Base-by-base conservation (phyloP, 768 basidiomycete species). In the Boletus speciosus region DNA sequence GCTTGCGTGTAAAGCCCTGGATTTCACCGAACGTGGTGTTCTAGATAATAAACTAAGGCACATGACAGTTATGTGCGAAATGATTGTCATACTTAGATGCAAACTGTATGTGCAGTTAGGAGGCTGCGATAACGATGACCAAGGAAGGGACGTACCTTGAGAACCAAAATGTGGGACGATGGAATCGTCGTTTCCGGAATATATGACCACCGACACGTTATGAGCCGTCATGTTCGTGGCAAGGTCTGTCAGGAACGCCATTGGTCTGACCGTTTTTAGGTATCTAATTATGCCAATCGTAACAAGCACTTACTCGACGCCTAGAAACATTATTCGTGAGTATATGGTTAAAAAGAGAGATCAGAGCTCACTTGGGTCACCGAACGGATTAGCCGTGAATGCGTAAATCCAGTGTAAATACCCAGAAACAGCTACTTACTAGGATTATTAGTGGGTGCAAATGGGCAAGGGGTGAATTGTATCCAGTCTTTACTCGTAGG, bases 101-200 rank as follows among this genome's bases (percentile, higher is more conserved):
- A 7, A 9, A 29, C 29, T 29, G 29, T 7, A 29, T 9, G 8
- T 29, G 8, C 29, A 9, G 7, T 29, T 29, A 29, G 29, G 7
- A 29, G 8, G 29, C 2, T 29, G 29, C 29, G 2, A 29, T 29
- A 29, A 29, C 29, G 29, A 29, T 29, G 29, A 9, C 1, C 29
- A 29, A 2, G 29, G 29, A 29, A 9, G 8, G 9, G 27, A 52
- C 76, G 10, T 64, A 85, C 85, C 70, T 76, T 88, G 84, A 31
- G 83, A 81, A 8, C 84, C 78, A 36, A 77, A 72, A 58, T 86
- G 85, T 2, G 84, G 70, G 51, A 86, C 73, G 10, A 86, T 76
- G 2, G 80, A 71, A 63, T 88, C 86, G 55, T 86, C 81, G 60
- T 87, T 88, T 6, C 85, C 86, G n/a, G 84, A 85, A 62, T 74